Base-by-base conservation (phyloP, 2,329 filamentous ascomycete genomes). In the Aspergillus quadrilineatus region DNA sequence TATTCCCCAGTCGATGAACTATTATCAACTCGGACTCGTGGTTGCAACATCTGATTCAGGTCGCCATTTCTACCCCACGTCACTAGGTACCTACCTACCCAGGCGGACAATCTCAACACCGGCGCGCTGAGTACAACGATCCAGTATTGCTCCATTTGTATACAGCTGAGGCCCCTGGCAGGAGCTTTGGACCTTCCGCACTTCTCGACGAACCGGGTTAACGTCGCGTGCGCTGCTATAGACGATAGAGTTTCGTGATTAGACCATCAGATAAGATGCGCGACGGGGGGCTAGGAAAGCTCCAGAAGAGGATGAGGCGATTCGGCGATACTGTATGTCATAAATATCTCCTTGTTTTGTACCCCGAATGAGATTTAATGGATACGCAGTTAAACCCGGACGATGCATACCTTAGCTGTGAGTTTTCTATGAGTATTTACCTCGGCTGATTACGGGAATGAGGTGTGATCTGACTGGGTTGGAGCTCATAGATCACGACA, bases 371-470 rank as follows among this genome's bases (percentile, higher is more conserved):
- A 28, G 47, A 9, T 42, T 46, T 66, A 56, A 68, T 57, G 55
- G 36, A 36, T 51, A 39, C 43, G 52, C 63, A 75, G 77, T 65
- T 85, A 61, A 76, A 77, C 52, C 85, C 86, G 12, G 86, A 89
- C 62, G 86, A 88, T 74, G 82, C 85, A 36, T 89, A 88, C 73
- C 75, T 90, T 60, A 87, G 83, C 69, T 89, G 87, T 88, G 72
- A 83, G 85, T 81, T 39, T 41, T 12, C 41, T 44, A 42, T 48
- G 22, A n/a, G 15, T 56, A 37, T 46, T 39, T 30, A 39, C n/a
- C 22, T 29, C 6, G 12, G 9, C 6, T 49, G 14, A 2, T 29
- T 53, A 12, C 29, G 41, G 45, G 22, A 48, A 34, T 34, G 22
- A 41, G 39, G 30, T 37, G 50, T 32, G 22, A 22, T 57, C 53